Evolutionary conservation across 148 eudicot genomes (phyloP).

Genomic region (Silene latifolia): DNA sequence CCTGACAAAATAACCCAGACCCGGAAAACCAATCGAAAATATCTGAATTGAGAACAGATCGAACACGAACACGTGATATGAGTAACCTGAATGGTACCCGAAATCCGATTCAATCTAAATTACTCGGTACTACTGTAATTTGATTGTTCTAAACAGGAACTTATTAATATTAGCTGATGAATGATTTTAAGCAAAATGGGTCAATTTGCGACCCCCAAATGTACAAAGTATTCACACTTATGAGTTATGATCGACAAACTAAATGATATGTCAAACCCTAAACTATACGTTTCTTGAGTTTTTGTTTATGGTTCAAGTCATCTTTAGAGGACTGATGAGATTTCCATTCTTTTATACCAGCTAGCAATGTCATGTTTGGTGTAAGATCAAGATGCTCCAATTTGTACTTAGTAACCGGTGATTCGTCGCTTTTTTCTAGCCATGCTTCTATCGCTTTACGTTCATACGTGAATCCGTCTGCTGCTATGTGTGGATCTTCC

Average conservation of each 20-base stretch:
- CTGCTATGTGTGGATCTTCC: constrained; percentile 84
- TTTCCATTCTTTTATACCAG: constrained; percentile 79
- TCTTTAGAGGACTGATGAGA: constrained; percentile 31
- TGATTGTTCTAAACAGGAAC: no score
- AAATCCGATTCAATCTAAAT: no score
- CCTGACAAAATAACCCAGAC: no score
- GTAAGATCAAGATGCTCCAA: constrained; percentile 52
- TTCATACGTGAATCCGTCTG: constrained; percentile 89
- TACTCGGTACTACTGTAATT: no score
- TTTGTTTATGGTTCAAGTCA: constrained; percentile 9
- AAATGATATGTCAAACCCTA: background rate
- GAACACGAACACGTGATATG: no score
- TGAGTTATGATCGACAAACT: constrained; percentile 2
- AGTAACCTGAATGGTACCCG: no score
- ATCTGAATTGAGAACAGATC: no score
- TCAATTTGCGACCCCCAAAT: background rate
- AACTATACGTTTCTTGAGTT: constrained; percentile 16
- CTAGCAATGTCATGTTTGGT: constrained; percentile 64
- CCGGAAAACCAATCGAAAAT: no score
- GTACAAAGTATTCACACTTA: constrained; percentile 11
- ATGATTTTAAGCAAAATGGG: background rate
- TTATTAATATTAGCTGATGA: background rate
- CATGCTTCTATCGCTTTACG: constrained; percentile 71
- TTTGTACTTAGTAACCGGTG: constrained; percentile 64
- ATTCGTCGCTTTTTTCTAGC: constrained; percentile 57